phyloP scores from a whole-genome alignment of 495 filamentous ascomycete genomes.

The Hypoxylon rickii region DNA sequence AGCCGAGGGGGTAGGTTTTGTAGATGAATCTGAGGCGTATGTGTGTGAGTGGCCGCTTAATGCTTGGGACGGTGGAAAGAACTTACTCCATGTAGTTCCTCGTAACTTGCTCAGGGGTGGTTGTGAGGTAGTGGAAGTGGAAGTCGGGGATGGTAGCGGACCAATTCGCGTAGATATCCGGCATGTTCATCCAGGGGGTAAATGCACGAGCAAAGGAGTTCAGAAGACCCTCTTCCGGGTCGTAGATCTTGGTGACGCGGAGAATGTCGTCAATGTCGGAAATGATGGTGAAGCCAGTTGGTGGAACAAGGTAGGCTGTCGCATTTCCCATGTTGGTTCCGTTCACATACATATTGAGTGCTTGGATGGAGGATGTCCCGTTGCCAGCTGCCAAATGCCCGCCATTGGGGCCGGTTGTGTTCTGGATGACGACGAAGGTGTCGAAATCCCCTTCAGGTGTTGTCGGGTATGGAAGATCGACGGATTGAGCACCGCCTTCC shows the following conservation, averaged over 20 bases:
- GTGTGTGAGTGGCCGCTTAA: background rate
- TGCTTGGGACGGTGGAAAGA: background rate
- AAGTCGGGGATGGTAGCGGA: slow-evolving; percentile 60
- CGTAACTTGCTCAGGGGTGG: slow-evolving; percentile 78
- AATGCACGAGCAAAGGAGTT: slow-evolving; percentile 78
- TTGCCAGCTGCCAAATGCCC: slow-evolving; percentile 60
- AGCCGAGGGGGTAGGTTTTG: slow-evolving; percentile 69
- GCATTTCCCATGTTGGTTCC: slow-evolving; percentile 69
- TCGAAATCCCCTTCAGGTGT: slow-evolving; percentile 73
- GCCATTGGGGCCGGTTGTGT: slow-evolving; percentile 52
- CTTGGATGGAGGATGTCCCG: slow-evolving; percentile 62
- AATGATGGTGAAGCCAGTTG: slow-evolving; percentile 67
- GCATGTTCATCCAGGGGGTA: slow-evolving; percentile 78
- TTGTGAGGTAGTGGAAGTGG: slow-evolving; percentile 86
- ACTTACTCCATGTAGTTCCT: slow-evolving; percentile 71
- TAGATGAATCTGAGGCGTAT: slow-evolving; percentile 61
- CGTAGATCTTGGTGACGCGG: slow-evolving; percentile 80
- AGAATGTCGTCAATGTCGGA: slow-evolving; percentile 83
- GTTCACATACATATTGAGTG: slow-evolving; percentile 67
- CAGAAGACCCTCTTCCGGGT: slow-evolving; percentile 70
- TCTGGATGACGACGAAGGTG: slow-evolving; percentile 61
- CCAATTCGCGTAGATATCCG: slow-evolving; percentile 72
- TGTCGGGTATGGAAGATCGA: slow-evolving; percentile 60
- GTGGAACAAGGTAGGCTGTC: slow-evolving; percentile 75
- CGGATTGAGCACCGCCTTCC: slow-evolving; percentile 58